Evolutionary conservation across 176 grass and related monocot species (phyloP).

Genomic region (Typha latifolia): DNA sequence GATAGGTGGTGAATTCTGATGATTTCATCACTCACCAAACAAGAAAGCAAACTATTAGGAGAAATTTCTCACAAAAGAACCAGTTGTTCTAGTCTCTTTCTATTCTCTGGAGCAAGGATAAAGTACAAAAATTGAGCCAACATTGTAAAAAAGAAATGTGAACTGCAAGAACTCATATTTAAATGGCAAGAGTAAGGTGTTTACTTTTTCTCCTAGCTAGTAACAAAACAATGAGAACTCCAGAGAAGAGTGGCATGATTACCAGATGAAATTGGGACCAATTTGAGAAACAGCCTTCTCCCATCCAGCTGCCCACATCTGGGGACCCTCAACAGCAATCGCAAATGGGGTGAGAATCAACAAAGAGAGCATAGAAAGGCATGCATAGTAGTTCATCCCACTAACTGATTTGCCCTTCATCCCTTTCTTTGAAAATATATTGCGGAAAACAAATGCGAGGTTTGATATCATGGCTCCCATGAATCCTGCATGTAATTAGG

Average conservation of each 20-base stretch:
- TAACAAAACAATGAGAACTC: neutral
- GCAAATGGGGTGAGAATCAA: constrained; percentile 81
- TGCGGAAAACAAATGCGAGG: constrained; percentile 82
- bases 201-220: too few relatives aligned
- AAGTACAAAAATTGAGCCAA: too few relatives aligned
- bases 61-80: neutral
- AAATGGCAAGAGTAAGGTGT: too few relatives aligned
- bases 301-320: constrained; percentile 93
- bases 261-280: constrained; percentile 88
- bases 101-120: neutral
- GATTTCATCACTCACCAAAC: neutral
- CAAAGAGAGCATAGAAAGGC: constrained; percentile 86
- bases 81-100: neutral
- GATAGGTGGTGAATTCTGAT: too few relatives aligned
- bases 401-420: constrained; percentile 92
- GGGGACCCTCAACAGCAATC: constrained; percentile 81
- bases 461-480: constrained; percentile 98
- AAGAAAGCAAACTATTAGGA: neutral
- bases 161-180: too few relatives aligned
- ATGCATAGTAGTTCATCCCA: constrained; percentile 99
- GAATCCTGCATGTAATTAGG: constrained; percentile 44
- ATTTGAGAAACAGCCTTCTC: constrained; percentile 63
- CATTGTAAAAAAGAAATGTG: too few relatives aligned
- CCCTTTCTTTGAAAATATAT: constrained; percentile 93
- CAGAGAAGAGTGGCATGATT: neutral